Conservation (phyloP, 2,329 filamentous ascomycete genomes). For the Ilyonectria robusta region DNA sequence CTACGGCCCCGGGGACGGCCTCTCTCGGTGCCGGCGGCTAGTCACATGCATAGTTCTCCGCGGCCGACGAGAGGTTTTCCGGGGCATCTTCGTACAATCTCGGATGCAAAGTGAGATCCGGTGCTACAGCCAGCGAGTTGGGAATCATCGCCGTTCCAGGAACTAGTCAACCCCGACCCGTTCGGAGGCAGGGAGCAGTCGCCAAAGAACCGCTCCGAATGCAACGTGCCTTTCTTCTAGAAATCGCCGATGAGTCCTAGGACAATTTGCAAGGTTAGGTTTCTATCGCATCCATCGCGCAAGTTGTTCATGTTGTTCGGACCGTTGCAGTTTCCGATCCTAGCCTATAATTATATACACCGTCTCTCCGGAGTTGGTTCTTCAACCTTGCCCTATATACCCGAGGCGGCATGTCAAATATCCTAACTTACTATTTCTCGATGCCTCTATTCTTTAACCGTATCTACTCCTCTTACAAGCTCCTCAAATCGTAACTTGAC, state of each 20-base stretch:
- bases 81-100: conserved; percentile 16
- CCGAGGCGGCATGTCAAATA: not conserved
- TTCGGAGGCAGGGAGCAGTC: conserved; percentile 4
- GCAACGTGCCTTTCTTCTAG: not conserved
- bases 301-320: not conserved
- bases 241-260: not conserved
- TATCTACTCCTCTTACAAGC: not conserved
- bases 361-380: not conserved
- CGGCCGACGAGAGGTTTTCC: not conserved
- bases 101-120: conserved; percentile 13
- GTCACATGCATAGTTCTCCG: conserved; percentile 7
- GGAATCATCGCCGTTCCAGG: conserved; percentile 22
- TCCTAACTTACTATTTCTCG: too few species aligned
- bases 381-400: not conserved
- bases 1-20: conserved; percentile 8
- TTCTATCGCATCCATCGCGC: not conserved
- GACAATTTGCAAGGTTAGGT: not conserved
- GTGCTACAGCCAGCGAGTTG: conserved; percentile 24
- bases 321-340: not conserved
- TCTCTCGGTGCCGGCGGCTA: conserved; percentile 14
- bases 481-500: not conserved
- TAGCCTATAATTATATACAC: too few species aligned
- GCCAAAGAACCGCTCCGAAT: not conserved
- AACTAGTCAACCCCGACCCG: conserved; percentile 18
- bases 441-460: not conserved